These are phyloP conservation scores for Cordyceps javanica DNA, from an alignment of 2,329 filamentous ascomycete species.

Conservation along the genomic window DNA sequence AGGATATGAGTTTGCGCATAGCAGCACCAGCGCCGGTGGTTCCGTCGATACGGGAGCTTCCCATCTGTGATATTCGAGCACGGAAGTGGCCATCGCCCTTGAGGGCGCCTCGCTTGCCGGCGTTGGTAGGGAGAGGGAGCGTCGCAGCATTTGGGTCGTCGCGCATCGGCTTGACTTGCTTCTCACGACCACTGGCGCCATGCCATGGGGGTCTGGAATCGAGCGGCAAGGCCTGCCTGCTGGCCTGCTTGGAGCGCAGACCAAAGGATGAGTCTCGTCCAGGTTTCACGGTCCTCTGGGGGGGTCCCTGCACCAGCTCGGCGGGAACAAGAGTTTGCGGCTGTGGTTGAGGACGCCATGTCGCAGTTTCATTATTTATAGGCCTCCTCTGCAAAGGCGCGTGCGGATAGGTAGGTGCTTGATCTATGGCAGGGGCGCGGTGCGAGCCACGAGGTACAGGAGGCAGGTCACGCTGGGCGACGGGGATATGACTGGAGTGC, in stretches of 20 bases:
- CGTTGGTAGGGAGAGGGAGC: slow-evolving; percentile 49
- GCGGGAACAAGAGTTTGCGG: too few species aligned
- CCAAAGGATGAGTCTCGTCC: slow-evolving; percentile 22
- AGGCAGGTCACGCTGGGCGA: neutral
- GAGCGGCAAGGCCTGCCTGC: slow-evolving; percentile 32
- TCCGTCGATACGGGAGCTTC: slow-evolving; percentile 5
- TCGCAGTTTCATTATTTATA: neutral
- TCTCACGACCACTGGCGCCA: slow-evolving; percentile 62
- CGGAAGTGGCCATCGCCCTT: slow-evolving; percentile 4
- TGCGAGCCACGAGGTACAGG: neutral
- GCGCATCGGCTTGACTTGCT: slow-evolving; percentile 57
- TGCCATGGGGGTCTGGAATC: slow-evolving; percentile 59
- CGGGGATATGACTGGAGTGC: neutral
- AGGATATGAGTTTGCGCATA: slow-evolving; percentile 31
- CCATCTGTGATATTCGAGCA: slow-evolving; percentile 5
- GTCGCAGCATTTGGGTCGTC: slow-evolving; percentile 53
- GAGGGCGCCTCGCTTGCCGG: slow-evolving; percentile 34
- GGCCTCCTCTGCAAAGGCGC: neutral
- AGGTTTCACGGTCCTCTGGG: slow-evolving; percentile 11
- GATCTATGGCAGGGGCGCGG: neutral
- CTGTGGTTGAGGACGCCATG: neutral
- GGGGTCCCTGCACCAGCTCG: neutral
- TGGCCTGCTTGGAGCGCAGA: slow-evolving; percentile 27
- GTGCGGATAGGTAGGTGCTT: neutral
- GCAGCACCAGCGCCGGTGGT: slow-evolving; percentile 20